These are phyloP conservation scores for Jacaranda copaia DNA, from an alignment of 257 asterid species.

Conservation along the genomic window DNA sequence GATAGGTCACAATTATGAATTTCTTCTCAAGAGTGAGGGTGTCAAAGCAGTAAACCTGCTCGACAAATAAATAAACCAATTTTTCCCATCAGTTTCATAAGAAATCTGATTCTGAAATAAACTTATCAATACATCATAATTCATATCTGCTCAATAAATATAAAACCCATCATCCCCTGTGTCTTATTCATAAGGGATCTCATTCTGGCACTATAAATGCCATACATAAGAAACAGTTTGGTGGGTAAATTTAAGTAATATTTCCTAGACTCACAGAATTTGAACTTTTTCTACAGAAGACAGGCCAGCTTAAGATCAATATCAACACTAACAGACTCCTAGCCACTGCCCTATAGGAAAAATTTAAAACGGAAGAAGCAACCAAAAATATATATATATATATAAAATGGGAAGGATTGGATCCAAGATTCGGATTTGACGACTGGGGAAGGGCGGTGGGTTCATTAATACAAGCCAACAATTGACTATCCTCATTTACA, in stretches of 20 bases:
- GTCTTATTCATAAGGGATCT: conserved; percentile 20
- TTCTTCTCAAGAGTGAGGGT: conserved; percentile 70
- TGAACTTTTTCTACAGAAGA: conserved; percentile 12
- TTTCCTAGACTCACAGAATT: conserved; percentile 16
- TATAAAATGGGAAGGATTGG: neutral
- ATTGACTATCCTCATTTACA: conserved; percentile 6
- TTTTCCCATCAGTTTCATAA: neutral
- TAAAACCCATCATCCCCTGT: neutral
- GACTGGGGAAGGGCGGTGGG: neutral
- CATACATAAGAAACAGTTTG: neutral
- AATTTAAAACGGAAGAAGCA: neutral
- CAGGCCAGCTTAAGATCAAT: conserved; percentile 20
- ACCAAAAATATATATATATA: neutral
- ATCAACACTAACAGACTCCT: conserved; percentile 30
- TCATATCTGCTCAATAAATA: neutral
- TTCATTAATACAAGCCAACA: conserved; percentile 16
- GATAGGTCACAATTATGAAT: conserved; percentile 70
- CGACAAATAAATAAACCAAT: conserved; percentile 35
- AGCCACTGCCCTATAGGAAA: neutral
- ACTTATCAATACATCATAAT: neutral
- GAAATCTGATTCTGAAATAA: conserved; percentile 22
- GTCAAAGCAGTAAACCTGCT: conserved; percentile 74
- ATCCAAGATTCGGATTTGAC: neutral
- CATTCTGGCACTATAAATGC: conserved; percentile 31
- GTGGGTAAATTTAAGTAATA: conserved; percentile 13